Base-by-base conservation (phyloP, 2,329 filamentous ascomycete genomes). In the Phaeosphaeriaceae sp. region DNA sequence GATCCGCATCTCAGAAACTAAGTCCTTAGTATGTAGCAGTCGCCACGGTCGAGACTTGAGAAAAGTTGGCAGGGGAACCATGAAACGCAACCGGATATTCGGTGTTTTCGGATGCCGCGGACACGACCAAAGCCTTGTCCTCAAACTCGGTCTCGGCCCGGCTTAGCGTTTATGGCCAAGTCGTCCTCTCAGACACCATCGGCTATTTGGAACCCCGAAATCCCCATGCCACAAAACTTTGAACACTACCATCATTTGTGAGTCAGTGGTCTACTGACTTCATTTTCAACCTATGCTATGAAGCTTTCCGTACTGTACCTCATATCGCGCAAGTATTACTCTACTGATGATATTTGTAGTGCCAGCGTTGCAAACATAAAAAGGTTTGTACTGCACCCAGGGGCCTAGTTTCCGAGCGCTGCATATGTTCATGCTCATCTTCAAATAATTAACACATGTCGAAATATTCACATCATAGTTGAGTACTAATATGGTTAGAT, bases 301-400 rank as follows among this genome's bases (percentile, higher is more conserved):
- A 58, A 53, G 46, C 52, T 58, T 33, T 48, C 55, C 28, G 55
- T 58, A 53, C 15, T 34, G 18, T 9, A 12, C 9, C 15, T 13
- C 15, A 20, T 3, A 15, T 17, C 13, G n/a, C 9, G 12, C 9
- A 12, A 4, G 18, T 16, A 15, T 9, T 8, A 15, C 7, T 13
- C 13, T 17, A 17, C 33, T 46, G 26, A 51, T 23, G 9, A 17
- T 4, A n/a, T 29, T 13, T 26, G 12, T 39, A 57, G 54, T 57
- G 54, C 26, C 34, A 44, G 21, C 50, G 54, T 12, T 57, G 54
- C 18, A 54, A 57, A 21, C 48, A 46, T 16, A 57, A 57, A 21
- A 57, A 57, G 46, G 54, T 57, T 15, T 12, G 50, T 43, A 36
- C 32, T n/a, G 29, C 29, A 32, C 29, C 29, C n/a, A n/a, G n/a